Evolutionary conservation across 192 early-diverging fungal genomes (phyloP).

Genomic region (Rhizophagus sp.): DNA sequence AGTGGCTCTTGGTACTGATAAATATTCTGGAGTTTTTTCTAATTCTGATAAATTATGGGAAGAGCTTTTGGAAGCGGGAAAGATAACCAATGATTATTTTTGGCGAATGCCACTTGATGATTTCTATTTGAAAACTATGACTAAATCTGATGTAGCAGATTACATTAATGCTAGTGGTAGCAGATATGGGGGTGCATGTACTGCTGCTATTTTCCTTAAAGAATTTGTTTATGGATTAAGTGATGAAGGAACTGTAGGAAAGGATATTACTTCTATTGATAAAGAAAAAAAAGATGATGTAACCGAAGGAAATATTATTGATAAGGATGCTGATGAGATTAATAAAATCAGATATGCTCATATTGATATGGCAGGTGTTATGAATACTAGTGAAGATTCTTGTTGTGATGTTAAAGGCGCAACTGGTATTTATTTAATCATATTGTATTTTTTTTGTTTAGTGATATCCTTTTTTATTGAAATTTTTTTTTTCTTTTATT

Average conservation of each 20-base stretch:
- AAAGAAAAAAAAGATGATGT: conserved; percentile 46
- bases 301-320: conserved; percentile 43
- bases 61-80: conserved; percentile 62
- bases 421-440: conserved; percentile 48
- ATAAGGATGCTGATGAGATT: conserved; percentile 32
- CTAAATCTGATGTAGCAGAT: conserved; percentile 80
- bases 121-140: conserved; percentile 70
- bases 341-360: conserved; percentile 64
- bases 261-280: conserved; percentile 22
- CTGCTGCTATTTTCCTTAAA: conserved; percentile 87
- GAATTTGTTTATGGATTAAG: conserved; percentile 73
- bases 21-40: conserved; percentile 88
- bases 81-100: conserved; percentile 71
- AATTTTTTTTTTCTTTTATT: too few species aligned
- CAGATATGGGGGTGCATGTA: conserved; percentile 78
- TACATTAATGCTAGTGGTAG: conserved; percentile 81
- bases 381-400: conserved; percentile 60
- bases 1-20: conserved; percentile 78
- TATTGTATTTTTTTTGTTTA: too few species aligned
- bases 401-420: conserved; percentile 78
- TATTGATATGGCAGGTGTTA: conserved; percentile 89
- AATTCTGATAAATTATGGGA: conserved; percentile 77
- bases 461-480: too few species aligned
- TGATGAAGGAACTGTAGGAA: conserved; percentile 6
- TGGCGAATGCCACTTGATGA: conserved; percentile 94